These are phyloP conservation scores for Plasmodium malariae DNA, from an alignment of 169 alveolate genomes.

Conservation along the genomic window DNA sequence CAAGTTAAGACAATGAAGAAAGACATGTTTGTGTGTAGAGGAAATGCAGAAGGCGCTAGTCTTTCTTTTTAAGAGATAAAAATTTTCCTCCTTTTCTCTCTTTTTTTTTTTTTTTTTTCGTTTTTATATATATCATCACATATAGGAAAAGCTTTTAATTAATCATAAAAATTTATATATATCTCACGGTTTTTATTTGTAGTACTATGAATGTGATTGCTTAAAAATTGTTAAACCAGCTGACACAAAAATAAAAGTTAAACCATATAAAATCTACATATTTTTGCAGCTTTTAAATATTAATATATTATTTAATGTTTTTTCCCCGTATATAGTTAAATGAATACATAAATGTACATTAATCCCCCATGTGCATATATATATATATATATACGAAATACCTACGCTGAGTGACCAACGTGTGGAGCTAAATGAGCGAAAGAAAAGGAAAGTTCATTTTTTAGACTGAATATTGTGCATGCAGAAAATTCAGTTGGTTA, in stretches of 20 bases:
- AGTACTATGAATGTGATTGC: no score
- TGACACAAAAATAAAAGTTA: conserved; percentile 12
- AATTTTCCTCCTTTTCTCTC: not conserved
- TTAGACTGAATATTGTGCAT: no score
- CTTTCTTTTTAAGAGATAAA: conserved; percentile 56
- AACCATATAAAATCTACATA: not conserved
- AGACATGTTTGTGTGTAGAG: conserved; percentile 78
- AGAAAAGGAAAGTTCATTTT: no score
- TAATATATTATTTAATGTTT: not conserved
- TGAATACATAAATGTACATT: no score
- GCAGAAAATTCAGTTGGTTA: no score
- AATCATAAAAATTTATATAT: conserved; percentile 1
- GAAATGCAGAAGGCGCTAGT: conserved; percentile 80
- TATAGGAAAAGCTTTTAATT: conserved; percentile 47
- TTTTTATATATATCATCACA: conserved; percentile 6
- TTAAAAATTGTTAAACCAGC: not conserved
- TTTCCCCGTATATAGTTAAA: not conserved
- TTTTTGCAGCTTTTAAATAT: not conserved
- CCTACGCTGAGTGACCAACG: no score
- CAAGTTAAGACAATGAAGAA: conserved; percentile 76
- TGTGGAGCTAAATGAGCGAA: no score
- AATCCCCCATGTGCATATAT: no score
- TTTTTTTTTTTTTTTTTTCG: conserved; percentile 10
- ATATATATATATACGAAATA: no score
- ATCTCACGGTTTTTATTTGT: not conserved